Evolutionary conservation across 2,329 filamentous ascomycete species (phyloP).

Genomic region (Calonectria multiphialidica): DNA sequence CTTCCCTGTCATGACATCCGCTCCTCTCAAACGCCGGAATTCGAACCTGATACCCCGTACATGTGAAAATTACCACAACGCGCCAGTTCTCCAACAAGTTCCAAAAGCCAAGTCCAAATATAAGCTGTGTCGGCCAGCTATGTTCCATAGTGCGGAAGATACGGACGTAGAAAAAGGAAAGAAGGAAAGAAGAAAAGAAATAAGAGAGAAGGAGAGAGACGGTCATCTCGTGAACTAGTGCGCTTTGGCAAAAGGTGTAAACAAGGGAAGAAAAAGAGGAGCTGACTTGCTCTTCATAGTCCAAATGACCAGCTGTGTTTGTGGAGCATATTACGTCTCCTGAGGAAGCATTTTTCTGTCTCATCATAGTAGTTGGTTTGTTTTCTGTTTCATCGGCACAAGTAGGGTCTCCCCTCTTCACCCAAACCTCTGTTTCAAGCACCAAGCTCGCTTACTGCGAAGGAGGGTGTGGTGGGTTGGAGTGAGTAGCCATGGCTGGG

Average conservation of each 20-base stretch:
- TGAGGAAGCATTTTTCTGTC: not conserved
- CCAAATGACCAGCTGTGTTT: not conserved
- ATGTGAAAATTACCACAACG: slow-evolving; percentile 30
- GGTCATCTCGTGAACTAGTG: not conserved
- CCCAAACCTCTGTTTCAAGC: slow-evolving; percentile 35
- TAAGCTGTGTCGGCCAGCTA: slow-evolving; percentile 31
- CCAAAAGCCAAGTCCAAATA: slow-evolving; percentile 16
- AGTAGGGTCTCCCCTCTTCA: not conserved
- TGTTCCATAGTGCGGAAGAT: slow-evolving; percentile 30
- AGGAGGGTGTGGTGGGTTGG: slow-evolving; percentile 52
- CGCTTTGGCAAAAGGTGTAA: not conserved
- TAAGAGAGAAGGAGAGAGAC: not conserved
- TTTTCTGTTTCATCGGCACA: not conserved
- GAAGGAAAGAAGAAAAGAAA: slow-evolving; percentile 19
- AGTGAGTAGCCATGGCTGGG: slow-evolving; percentile 51
- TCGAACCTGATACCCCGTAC: slow-evolving; percentile 22
- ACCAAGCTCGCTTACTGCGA: slow-evolving; percentile 52
- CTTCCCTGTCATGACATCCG: slow-evolving; percentile 19
- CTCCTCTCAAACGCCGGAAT: slow-evolving; percentile 31
- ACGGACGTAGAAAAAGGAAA: slow-evolving; percentile 28
- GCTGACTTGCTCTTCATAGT: not conserved
- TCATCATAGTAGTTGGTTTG: not conserved
- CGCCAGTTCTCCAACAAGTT: slow-evolving; percentile 40
- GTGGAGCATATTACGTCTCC: not conserved
- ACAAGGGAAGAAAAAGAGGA: not conserved